These are phyloP conservation scores for Aureobasidium namibiae DNA, from an alignment of 2,329 filamentous ascomycete genomes.

Conservation along the genomic window DNA sequence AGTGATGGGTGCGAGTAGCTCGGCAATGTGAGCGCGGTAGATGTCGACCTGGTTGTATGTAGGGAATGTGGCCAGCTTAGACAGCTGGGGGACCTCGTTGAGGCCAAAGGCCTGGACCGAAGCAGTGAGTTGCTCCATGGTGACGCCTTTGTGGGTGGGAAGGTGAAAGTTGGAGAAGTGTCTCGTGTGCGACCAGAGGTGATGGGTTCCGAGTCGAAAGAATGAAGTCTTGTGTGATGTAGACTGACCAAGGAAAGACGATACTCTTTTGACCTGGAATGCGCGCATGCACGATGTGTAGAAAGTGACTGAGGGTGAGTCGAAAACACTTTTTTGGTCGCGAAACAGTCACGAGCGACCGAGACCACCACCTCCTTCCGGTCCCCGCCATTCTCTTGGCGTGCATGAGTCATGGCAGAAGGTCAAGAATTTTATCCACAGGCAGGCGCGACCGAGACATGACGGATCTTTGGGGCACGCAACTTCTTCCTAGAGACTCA, in stretches of 20 bases:
- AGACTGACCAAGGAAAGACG: slow-evolving; percentile 6
- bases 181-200: background rate
- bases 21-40: slow-evolving; percentile 68
- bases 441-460: background rate
- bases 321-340: slow-evolving; percentile 9
- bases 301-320: background rate
- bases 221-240: background rate
- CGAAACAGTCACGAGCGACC: background rate
- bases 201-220: background rate
- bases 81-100: slow-evolving; percentile 30
- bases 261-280: background rate
- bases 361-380: background rate
- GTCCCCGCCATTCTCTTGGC: slow-evolving; percentile 3
- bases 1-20: slow-evolving; percentile 58
- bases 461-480: background rate
- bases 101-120: slow-evolving; percentile 31
- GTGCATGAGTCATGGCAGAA: background rate
- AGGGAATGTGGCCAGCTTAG: slow-evolving; percentile 44
- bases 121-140: slow-evolving; percentile 28
- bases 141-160: background rate
- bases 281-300: slow-evolving; percentile 9
- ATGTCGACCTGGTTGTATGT: slow-evolving; percentile 69
- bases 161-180: background rate
- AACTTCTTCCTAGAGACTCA: background rate
- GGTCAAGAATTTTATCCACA: background rate